Base-by-base conservation (phyloP, 305 asterid genomes). In the Solanum chacoense region DNA sequence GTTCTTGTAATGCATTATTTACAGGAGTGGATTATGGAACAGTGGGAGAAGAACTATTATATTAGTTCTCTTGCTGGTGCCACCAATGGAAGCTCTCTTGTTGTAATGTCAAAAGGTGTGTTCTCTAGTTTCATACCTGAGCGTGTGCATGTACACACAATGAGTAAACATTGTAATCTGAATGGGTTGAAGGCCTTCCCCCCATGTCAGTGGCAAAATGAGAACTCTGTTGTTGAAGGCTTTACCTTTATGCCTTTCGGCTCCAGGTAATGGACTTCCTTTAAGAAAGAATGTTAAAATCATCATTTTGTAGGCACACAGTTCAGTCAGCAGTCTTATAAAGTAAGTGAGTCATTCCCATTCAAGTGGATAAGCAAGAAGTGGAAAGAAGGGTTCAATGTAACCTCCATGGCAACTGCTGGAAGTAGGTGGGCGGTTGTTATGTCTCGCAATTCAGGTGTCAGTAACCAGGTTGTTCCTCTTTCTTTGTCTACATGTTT, bases 21-120 rank as follows among this genome's bases (percentile, higher is more conserved):
- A 24, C 89, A 92, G 94, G 94, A 92, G 73, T 91, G 94, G 94
- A 91, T 92, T 22, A 92, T 92, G 93, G 93, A 92, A 29, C 93
- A 92, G 34, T 92, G 93, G 94, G 93, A 92, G 42, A 92, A 91
- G 93, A 92, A 89, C 90, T 91, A 88, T 76, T 92, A 92, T 67
- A 90, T 92, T 71, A 92, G 91, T 85, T 90, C 91, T 34, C 90
- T 92, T 89, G 93, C 94, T 28, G 94, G 94, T 40, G 88, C 93
- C 29, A 65, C 73, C 69, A 92, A 90, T 89, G 94, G 93, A 71
- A 91, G 91, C 75, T 90, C 93, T n/a, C 87, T 92, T 78, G 91
- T 92, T 67, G 94, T 92, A 32, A 92, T 92, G 94, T 92, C 94
- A 87, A 92, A 92, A 87, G 94, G 94, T 92, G 76, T 72, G 89